Base-by-base conservation (phyloP, 1,139 yeast species). In the Debaryomycetaceae sp. region DNA sequence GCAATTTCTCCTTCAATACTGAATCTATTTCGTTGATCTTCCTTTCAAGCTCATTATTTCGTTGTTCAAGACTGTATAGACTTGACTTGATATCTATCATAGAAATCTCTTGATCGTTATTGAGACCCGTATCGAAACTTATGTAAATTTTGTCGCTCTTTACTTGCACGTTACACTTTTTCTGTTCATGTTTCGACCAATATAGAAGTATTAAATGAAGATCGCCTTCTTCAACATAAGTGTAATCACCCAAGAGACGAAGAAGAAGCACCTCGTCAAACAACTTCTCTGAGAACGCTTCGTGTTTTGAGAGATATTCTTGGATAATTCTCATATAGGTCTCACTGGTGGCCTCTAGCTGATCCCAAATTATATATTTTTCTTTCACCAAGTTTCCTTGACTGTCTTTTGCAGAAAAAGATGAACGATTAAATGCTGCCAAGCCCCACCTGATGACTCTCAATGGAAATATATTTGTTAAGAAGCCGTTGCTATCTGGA, bases 91-190 rank as follows among this genome's bases (percentile, higher is more conserved):
- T 49, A 20, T 57, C 56, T 33, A 56, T 58, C 4, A 72, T 59
- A 5, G 60, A 59, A 6, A 65, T 56, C 41, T 73, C 78, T 34
- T 65, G 65, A 2, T 59, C 63, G 1, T 61, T 50, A 1, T 71
- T 50, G 23, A 5, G n/a, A 13, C 35, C 37, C 11, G 40, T 39
- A 27, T 43, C 56, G 41, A 68, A 58, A 49, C 67, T 68, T 11
- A 68, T 54, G 34, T 64, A 59, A 0, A 45, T 48, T 3, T 39
- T 49, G 4, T 49, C 56, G 7, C 55, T 54, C 5, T 45, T 42
- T 11, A 43, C 43, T 37, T 45, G 47, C 3, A 52, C 44, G 8
- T 36, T 42, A 41, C 66, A 58, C 20, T 49, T 45, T 1, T 37
- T 45, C 23, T 44, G 34, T 43, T 67, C 70, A 40, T 24, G 31